Evolutionary conservation across 495 filamentous ascomycete species (phyloP), one percentile per base, ranked within the genome.

Genomic region (Cairneyella variabilis): DNA sequence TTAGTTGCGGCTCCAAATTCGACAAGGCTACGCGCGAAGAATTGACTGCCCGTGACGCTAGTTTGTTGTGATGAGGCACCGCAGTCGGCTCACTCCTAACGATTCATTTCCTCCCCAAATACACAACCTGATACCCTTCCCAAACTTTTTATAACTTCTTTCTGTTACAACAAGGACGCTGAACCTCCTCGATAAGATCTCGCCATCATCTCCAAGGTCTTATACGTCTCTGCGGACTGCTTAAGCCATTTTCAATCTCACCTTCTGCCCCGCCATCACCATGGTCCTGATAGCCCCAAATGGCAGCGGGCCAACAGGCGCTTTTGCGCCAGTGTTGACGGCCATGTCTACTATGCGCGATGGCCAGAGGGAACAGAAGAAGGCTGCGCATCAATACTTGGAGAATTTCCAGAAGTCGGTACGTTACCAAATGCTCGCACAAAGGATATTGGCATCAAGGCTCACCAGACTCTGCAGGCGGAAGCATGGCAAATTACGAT

Each of bases 361-460:
- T 73, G 85, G 84, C 56, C 81, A 91, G 62, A 78, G 84, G 64
- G 73, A 83, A 28, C 85, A 92, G 69, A 99, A 97, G 73, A 82
- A 85, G 67, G 83, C 86, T 64, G 93, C 93, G 32, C 87, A 93
- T 67, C 83, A 91, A 60, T 97, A 84, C 69, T 79, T 99, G 46
- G 89, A 93, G 72, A 83, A 83, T 53, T 99, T 97, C 75, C 93
- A 99, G 82, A 99, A 97, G 80, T 96, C 93, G 64, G 92, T 96
- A 70, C 54, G 90, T 82, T 20, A n/a, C 14, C 25, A 16, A 12
- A 17, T n/a, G n/a, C n/a, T n/a, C n/a, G n/a, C n/a, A n/a, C n/a
- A n/a, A n/a, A n/a, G n/a, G n/a, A n/a, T n/a, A n/a, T n/a, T n/a
- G n/a, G n/a, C n/a, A n/a, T n/a, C n/a, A 28, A 22, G 16, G 25